Evolutionary conservation across 2,329 filamentous ascomycete species (phyloP).

Genomic region (Orbilia quercus): DNA sequence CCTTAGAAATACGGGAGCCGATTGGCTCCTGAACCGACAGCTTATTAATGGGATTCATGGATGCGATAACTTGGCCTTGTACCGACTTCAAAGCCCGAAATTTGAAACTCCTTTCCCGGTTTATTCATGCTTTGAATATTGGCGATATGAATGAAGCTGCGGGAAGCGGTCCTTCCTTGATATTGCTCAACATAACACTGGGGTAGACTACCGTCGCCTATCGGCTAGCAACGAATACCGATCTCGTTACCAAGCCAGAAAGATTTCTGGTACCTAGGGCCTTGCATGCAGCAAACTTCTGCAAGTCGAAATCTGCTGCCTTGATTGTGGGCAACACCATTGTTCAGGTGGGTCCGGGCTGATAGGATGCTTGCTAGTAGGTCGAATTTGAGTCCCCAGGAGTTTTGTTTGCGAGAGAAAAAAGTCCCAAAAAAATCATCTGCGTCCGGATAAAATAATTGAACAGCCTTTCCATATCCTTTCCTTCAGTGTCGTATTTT

Average conservation of each 20-base stretch:
- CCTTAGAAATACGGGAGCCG: neutral
- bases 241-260: constrained; percentile 16
- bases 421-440: constrained; percentile 7
- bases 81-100: no score
- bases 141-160: neutral
- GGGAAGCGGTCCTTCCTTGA: neutral
- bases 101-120: neutral
- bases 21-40: constrained; percentile 17
- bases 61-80: no score
- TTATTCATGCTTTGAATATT: constrained; percentile 3
- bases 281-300: constrained; percentile 9
- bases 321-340: constrained; percentile 34
- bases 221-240: neutral
- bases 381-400: constrained; percentile 20
- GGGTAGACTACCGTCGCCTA: neutral
- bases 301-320: constrained; percentile 8
- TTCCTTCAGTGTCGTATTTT: no score
- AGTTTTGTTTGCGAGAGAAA: constrained; percentile 27
- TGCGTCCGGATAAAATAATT: neutral
- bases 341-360: constrained; percentile 38
- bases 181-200: neutral
- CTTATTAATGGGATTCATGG: neutral
- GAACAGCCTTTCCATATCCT: neutral
- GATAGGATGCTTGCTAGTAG: constrained; percentile 6
- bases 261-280: neutral